Percentiles rank a stretch among this genome's conserved stretches.
These are phyloP conservation scores for Podaxis pistillaris DNA, from an alignment of 768 basidiomycete species.

Conservation along the genomic window DNA sequence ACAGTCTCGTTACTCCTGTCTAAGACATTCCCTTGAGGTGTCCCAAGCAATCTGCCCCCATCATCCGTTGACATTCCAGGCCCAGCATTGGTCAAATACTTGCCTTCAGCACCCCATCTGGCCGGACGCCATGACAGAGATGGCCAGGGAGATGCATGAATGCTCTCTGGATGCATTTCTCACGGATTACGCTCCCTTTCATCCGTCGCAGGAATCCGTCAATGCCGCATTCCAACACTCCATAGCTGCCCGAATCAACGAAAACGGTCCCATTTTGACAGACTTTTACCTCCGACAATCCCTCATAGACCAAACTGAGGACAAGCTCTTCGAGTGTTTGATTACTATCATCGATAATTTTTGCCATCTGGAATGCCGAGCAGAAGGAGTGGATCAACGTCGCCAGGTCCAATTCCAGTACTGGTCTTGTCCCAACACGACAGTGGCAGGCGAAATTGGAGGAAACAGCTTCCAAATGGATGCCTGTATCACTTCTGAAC, in stretches of 20 bases:
- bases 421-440: not conserved
- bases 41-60: too few species aligned
- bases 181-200: not conserved
- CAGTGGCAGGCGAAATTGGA: constrained; percentile 11
- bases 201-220: not conserved
- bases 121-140: not conserved
- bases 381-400: not conserved
- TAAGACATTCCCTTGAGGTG: too few species aligned
- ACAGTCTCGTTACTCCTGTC: too few species aligned
- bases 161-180: not conserved
- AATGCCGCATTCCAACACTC: not conserved
- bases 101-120: not conserved
- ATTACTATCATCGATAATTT: not conserved
- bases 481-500: constrained; percentile 15
- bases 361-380: not conserved
- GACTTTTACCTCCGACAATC: not conserved
- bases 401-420: not conserved
- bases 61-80: too few species aligned
- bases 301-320: not conserved
- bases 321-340: not conserved
- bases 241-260: not conserved
- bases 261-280: not conserved
- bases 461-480: constrained; percentile 17
- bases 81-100: too few species aligned
- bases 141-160: too few species aligned